phyloP scores from a whole-genome alignment of 306 rosid species.

The Fragaria vesca region DNA sequence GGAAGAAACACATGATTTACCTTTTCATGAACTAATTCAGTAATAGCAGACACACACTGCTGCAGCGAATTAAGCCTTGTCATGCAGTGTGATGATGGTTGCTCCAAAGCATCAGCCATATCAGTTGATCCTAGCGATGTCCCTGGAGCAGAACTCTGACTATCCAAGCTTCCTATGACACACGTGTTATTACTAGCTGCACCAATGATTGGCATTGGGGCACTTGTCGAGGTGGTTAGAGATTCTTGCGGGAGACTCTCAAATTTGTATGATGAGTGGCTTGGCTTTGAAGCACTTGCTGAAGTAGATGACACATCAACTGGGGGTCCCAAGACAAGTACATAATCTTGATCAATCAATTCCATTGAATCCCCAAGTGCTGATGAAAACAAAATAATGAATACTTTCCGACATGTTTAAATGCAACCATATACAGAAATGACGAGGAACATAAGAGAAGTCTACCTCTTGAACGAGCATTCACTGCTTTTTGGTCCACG shows the following conservation, averaged over 20 bases:
- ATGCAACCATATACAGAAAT: constrained; percentile 22
- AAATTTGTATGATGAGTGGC: constrained; percentile 53
- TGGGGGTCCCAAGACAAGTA: constrained; percentile 84
- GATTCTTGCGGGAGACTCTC: constrained; percentile 54
- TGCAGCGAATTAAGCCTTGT: constrained; percentile 78
- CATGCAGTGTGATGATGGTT: constrained; percentile 78
- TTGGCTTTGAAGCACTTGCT: constrained; percentile 53
- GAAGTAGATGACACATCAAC: constrained; percentile 68
- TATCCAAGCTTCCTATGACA: constrained; percentile 78
- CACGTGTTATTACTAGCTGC: constrained; percentile 41
- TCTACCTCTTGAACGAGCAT: constrained; percentile 57
- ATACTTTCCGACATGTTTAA: constrained; percentile 19
- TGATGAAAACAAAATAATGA: constrained; percentile 30
- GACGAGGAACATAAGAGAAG: constrained; percentile 11
- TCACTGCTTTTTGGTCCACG: constrained; percentile 40
- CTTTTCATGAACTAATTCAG: constrained; percentile 78
- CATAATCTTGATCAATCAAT: constrained; percentile 94
- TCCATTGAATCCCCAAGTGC: constrained; percentile 73
- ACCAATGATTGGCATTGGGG: constrained; percentile 81
- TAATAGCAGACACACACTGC: constrained; percentile 74
- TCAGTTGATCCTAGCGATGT: constrained; percentile 80
- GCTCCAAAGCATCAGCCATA: constrained; percentile 63
- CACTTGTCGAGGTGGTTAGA: constrained; percentile 46
- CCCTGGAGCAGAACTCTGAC: constrained; percentile 91
- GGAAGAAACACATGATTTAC: constrained; percentile 36